Conservation (phyloP, 139 green algal genomes). For the Gonium pectorale region DNA sequence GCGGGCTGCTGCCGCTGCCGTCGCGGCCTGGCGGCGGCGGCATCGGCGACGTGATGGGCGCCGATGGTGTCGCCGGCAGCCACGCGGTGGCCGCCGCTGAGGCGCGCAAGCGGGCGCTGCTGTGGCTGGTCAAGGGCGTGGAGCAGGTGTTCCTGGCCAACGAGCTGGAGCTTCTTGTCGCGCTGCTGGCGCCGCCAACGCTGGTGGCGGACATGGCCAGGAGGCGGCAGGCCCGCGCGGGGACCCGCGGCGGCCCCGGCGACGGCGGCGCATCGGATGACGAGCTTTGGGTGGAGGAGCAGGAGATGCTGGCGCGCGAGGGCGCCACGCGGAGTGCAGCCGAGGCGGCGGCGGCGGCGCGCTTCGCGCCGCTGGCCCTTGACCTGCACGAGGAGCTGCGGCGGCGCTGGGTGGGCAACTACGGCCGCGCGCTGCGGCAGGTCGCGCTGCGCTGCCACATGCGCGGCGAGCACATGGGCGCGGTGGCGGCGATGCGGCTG, state of each 20-base stretch:
- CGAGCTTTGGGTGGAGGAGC: no score
- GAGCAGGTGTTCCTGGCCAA: slow-evolving; percentile 16
- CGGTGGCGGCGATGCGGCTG: background rate
- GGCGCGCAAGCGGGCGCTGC: background rate
- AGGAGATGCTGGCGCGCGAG: no score
- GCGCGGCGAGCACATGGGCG: background rate
- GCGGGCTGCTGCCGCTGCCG: background rate
- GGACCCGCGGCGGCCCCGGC: background rate
- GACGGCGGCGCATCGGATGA: background rate
- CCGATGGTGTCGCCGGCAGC: background rate
- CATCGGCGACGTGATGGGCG: background rate
- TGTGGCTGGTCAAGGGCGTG: slow-evolving; percentile 16
- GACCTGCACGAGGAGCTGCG: slow-evolving; percentile 23
- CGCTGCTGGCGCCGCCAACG: slow-evolving; percentile 3
- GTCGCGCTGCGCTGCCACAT: slow-evolving; percentile 1
- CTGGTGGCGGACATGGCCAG: no score
- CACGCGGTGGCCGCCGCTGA: background rate
- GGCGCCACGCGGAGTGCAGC: no score
- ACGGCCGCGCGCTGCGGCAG: slow-evolving; percentile 21
- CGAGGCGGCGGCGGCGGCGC: background rate
- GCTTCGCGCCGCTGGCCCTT: background rate
- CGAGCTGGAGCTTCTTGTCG: background rate
- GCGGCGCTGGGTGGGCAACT: slow-evolving; percentile 23
- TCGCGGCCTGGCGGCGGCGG: background rate
- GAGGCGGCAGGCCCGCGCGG: background rate